These are phyloP conservation scores for Penicillium parvum DNA, from an alignment of 495 filamentous ascomycete genomes.

Conservation along the genomic window DNA sequence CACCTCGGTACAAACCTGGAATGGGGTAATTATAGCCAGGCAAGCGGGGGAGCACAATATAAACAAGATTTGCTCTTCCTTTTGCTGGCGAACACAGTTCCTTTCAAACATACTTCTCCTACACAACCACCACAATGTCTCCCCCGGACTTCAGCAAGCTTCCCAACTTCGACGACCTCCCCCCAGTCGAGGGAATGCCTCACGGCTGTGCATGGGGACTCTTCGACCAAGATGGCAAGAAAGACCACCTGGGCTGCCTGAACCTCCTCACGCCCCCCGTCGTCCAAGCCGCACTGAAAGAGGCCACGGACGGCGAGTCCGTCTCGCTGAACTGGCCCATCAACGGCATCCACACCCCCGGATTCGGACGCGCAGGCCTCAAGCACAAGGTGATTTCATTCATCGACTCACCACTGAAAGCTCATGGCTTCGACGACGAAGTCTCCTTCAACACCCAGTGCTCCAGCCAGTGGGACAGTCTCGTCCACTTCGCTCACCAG, in stretches of 20 bases:
- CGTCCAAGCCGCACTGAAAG: slow-evolving; percentile 41
- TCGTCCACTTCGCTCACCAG: slow-evolving; percentile 7
- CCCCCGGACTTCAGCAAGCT: not conserved
- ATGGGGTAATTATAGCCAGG: too few relatives aligned
- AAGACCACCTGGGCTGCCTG: slow-evolving; percentile 51
- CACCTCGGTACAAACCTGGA: too few relatives aligned
- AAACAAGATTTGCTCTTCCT: too few relatives aligned
- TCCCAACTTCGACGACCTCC: slow-evolving; percentile 2
- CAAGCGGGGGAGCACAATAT: too few relatives aligned
- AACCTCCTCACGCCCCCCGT: slow-evolving; percentile 53
- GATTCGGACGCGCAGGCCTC: slow-evolving; percentile 45
- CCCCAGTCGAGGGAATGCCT: slow-evolving; percentile 45
- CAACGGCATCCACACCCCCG: slow-evolving; percentile 36
- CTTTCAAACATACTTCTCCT: too few relatives aligned
- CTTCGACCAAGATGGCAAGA: slow-evolving; percentile 54
- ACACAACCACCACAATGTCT: too few relatives aligned
- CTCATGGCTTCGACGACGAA: slow-evolving; percentile 25
- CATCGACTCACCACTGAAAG: slow-evolving; percentile 20
- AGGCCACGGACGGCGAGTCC: slow-evolving; percentile 49
- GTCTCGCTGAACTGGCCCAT: slow-evolving; percentile 28
- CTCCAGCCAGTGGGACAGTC: slow-evolving; percentile 30
- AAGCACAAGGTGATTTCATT: slow-evolving; percentile 16
- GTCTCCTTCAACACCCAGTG: slow-evolving; percentile 40
- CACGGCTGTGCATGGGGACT: slow-evolving; percentile 61
- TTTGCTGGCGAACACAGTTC: too few relatives aligned